Evolutionary conservation across 2,329 filamentous ascomycete genomes (phyloP).

Genomic region (Aureobasidium sp.): DNA sequence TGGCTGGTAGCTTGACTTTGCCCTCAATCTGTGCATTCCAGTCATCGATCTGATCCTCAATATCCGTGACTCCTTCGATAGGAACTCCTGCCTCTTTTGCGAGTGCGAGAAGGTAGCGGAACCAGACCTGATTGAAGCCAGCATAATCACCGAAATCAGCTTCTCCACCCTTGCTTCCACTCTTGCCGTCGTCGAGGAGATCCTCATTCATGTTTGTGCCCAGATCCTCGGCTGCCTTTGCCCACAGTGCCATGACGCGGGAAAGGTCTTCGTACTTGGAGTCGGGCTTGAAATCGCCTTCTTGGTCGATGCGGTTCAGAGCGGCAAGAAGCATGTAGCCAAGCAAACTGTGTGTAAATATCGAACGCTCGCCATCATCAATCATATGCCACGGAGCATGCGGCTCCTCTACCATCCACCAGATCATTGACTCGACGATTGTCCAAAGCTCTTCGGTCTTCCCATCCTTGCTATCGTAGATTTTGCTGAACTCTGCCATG

Average conservation of each 20-base stretch:
- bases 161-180: neutral
- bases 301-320: neutral
- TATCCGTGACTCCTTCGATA: neutral
- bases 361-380: conserved; percentile 5
- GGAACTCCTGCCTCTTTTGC: neutral
- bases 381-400: conserved; percentile 1
- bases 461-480: conserved; percentile 2
- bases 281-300: conserved; percentile 8
- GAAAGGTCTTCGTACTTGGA: conserved; percentile 13
- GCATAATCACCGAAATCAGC: neutral
- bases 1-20: conserved; percentile 8
- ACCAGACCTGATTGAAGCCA: neutral
- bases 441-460: conserved; percentile 15
- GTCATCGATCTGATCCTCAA: conserved; percentile 1
- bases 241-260: neutral
- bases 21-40: conserved; percentile 1
- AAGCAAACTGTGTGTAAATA: conserved; percentile 1
- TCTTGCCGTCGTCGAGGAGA: neutral
- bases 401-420: conserved; percentile 1
- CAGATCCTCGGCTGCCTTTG: neutral
- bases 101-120: conserved; percentile 10
- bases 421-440: conserved; percentile 2
- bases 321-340: conserved; percentile 6
- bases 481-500: conserved; percentile 14
- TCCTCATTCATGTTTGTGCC: neutral